phyloP scores from a whole-genome alignment of 176 grass and related monocot species.

The Rhynchospora pubera region DNA sequence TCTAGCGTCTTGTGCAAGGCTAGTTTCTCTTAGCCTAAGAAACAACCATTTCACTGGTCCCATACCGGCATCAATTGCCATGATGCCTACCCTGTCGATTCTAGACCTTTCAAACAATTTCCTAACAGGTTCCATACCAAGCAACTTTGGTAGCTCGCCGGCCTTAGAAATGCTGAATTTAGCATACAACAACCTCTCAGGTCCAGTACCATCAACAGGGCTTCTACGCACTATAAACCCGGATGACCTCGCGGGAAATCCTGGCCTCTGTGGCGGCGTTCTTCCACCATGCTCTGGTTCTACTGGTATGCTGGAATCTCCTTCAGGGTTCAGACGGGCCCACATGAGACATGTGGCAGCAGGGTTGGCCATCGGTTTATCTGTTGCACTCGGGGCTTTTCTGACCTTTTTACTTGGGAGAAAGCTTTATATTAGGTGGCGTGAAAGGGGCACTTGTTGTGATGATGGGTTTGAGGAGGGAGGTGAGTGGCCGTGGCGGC shows the following conservation, averaged over 20 bases:
- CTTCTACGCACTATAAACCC: conserved; percentile 73
- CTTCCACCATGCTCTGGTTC: conserved; percentile 39
- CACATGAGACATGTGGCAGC: conserved; percentile 72
- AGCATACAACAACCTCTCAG: conserved; percentile 85
- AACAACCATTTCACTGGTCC: conserved; percentile 60
- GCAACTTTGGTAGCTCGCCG: conserved; percentile 76
- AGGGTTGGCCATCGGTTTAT: conserved; percentile 72
- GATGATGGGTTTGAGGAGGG: conserved; percentile 31
- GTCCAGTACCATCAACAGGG: conserved; percentile 59
- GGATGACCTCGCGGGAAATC: conserved; percentile 80
- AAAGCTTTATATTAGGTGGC: conserved; percentile 57
- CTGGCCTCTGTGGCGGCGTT: conserved; percentile 60
- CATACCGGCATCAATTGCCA: conserved; percentile 56
- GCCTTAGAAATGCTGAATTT: conserved; percentile 89
- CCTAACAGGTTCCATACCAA: conserved; percentile 65
- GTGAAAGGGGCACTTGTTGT: conserved; percentile 54
- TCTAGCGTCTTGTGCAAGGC: conserved; percentile 66
- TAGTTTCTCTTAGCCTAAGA: conserved; percentile 69
- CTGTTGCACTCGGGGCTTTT: conserved; percentile 23
- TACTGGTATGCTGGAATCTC: conserved; percentile 20
- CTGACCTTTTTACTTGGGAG: conserved; percentile 37
- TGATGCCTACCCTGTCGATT: conserved; percentile 75
- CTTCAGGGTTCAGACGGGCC: conserved; percentile 22
- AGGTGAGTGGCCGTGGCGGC: conserved; percentile 77
- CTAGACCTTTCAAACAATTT: conserved; percentile 92